Percentiles rank a stretch among this genome's conserved stretches.
Conservation (phyloP, 192 early-diverging fungal genomes). For the Globomyces pollinis-pini region DNA sequence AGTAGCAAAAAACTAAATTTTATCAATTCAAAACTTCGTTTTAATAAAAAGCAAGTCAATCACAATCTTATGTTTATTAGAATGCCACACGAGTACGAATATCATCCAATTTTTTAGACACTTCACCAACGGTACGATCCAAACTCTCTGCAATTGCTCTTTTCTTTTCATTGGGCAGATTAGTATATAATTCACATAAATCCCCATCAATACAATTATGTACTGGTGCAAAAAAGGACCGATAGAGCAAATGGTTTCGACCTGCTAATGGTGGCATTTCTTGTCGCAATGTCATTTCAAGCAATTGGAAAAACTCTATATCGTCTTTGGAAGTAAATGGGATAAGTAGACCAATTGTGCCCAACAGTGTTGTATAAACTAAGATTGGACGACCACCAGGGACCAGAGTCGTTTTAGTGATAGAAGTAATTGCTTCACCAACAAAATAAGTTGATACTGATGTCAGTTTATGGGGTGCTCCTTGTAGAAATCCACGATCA, state of each 20-base stretch:
- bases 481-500: constrained; percentile 75
- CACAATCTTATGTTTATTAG: constrained; percentile 9
- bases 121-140: constrained; percentile 74
- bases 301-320: constrained; percentile 82
- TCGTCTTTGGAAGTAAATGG: constrained; percentile 86
- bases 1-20: no score
- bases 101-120: constrained; percentile 92
- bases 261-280: constrained; percentile 67
- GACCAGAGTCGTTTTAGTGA: constrained; percentile 69
- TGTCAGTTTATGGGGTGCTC: constrained; percentile 73
- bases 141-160: constrained; percentile 75
- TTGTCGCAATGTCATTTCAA: constrained; percentile 84
- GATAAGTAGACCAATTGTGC: constrained; percentile 74
- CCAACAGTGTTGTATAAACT: constrained; percentile 81
- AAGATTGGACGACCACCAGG: constrained; percentile 81
- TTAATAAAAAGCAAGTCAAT: neutral
- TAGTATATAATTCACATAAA: constrained; percentile 81
- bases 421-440: constrained; percentile 79
- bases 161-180: constrained; percentile 65
- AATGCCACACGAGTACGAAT: constrained; percentile 52
- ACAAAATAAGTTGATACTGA: constrained; percentile 50
- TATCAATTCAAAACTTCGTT: no score
- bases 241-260: constrained; percentile 81
- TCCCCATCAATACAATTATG: constrained; percentile 73
- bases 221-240: constrained; percentile 76